Base-by-base conservation (phyloP, 129 eudicot species). In the Tanacetum coccineum region DNA sequence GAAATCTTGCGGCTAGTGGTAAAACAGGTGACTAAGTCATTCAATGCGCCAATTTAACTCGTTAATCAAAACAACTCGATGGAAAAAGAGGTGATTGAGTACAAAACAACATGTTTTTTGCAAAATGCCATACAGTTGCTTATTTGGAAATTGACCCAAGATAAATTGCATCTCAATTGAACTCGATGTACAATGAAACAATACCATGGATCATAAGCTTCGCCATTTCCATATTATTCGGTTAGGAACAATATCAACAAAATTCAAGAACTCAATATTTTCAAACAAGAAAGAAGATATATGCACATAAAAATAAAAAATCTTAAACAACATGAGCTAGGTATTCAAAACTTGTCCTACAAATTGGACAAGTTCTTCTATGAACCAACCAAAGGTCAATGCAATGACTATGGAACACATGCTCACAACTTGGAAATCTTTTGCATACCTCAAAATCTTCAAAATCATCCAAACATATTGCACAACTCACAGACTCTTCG, bases 391-490 rank as follows among this genome's bases (percentile, higher is more conserved):
- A 84, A 70, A 66, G 71, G 62, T 87, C 91, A 67, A 87, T 82
- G 26, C 95, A 87, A 52, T 61, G 79, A 53, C 82, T 78, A 80
- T 87, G 91, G 32, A 82, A 87, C 26, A 80, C 79, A 67, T 84
- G 95, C 25, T 68, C 80, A 61, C 91, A 87, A 17, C 78, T 74
- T 14, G 91, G 91, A 50, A 87, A 81, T 30, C 77, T 75, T 63
- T 87, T 80, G 76, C 95, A 84, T 21, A 84, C 68, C 64, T 87
- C 82, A n/a, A 63, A 49, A 4, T 75, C 74, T 60, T 72, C 54
- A 51, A 84, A 78, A 66, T 75, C 80, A 51, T 87, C 91, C 83
- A 87, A 82, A 66, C 95, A 87, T 25, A 87, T 84, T 0, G 86
- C 73, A 73, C 95, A 87, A 47, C 68, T 50, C 40, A 81, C 68